phyloP scores from a whole-genome alignment of 202 grass and related monocot genomes.

The Digitaria exilis region DNA sequence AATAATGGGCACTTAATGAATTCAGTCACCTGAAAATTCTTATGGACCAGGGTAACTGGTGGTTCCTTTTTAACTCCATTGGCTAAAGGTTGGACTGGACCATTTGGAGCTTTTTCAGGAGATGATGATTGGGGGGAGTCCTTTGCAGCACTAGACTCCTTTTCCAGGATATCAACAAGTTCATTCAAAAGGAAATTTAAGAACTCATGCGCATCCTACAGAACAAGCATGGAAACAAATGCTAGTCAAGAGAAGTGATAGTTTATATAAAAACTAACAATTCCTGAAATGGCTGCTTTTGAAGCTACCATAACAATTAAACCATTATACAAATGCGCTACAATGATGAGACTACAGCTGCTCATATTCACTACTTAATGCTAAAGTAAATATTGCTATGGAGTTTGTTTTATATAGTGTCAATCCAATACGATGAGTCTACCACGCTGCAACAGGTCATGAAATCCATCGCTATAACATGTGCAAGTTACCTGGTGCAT shows the following conservation, averaged over 20 bases:
- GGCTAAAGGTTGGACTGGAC: constrained; percentile 51
- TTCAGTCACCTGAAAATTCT: constrained; percentile 84
- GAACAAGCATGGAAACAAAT: constrained; percentile 31
- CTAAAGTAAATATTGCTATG: neutral
- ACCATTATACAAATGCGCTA: constrained; percentile 12
- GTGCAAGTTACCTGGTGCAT: constrained; percentile 83
- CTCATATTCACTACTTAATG: constrained; percentile 23
- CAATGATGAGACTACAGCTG: neutral
- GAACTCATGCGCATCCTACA: constrained; percentile 97
- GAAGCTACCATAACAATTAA: constrained; percentile 8
- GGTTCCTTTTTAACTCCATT: constrained; percentile 89
- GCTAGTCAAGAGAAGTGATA: constrained; percentile 13
- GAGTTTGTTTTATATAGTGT: constrained; percentile 13
- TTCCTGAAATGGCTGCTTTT: constrained; percentile 7
- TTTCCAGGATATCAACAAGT: constrained; percentile 97
- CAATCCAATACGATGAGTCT: constrained; percentile 12
- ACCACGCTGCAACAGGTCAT: constrained; percentile 7
- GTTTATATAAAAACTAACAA: constrained; percentile 6
- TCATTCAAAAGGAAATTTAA: constrained; percentile 96
- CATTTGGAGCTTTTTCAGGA: constrained; percentile 73
- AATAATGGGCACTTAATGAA: neutral
- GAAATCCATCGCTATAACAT: constrained; percentile 13
- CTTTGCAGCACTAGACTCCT: constrained; percentile 62
- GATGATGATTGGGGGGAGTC: constrained; percentile 61
- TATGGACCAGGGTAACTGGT: constrained; percentile 84